A percentile compares a stretch with the other conserved stretches of the same genome.
Conservation (phyloP, 2,329 filamentous ascomycete species). For the Penicillium polonicum region DNA sequence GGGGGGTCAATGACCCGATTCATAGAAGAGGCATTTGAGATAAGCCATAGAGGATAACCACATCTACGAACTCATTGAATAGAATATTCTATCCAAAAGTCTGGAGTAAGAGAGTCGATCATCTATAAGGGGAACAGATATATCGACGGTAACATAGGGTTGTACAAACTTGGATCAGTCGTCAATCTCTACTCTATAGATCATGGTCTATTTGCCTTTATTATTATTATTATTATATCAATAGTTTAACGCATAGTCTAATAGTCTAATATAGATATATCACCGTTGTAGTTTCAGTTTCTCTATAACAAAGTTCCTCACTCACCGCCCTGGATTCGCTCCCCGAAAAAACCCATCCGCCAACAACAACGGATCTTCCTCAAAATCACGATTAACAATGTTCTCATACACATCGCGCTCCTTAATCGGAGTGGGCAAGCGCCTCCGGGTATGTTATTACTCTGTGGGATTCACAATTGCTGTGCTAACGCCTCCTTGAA, state of each 20-base stretch:
- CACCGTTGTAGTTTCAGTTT: not conserved
- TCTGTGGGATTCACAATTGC: not conserved
- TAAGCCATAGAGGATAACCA: not conserved
- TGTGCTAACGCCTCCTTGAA: not conserved
- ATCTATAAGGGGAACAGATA: not conserved
- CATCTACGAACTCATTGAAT: not conserved
- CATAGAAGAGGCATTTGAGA: not conserved
- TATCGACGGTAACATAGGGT: not conserved
- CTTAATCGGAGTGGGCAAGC: constrained; percentile 21
- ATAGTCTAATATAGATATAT: not conserved
- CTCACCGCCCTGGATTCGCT: constrained; percentile 10
- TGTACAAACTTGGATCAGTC: not conserved
- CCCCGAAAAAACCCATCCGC: constrained; percentile 25
- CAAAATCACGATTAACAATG: constrained; percentile 21
- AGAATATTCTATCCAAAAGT: not conserved
- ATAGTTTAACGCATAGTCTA: not conserved
- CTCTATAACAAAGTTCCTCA: not conserved
- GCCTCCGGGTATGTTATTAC: constrained; percentile 22
- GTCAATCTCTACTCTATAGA: not conserved
- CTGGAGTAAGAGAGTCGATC: not conserved
- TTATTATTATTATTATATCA: not conserved
- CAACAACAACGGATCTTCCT: constrained; percentile 9
- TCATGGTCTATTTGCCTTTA: not conserved
- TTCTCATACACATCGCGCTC: constrained; percentile 26
- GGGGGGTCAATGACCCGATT: constrained; percentile 1